A percentile compares a stretch with the other conserved stretches of the same genome.
These are phyloP conservation scores for Pseudocercospora macadamiae DNA, from an alignment of 2,329 filamentous ascomycete genomes.

Conservation along the genomic window DNA sequence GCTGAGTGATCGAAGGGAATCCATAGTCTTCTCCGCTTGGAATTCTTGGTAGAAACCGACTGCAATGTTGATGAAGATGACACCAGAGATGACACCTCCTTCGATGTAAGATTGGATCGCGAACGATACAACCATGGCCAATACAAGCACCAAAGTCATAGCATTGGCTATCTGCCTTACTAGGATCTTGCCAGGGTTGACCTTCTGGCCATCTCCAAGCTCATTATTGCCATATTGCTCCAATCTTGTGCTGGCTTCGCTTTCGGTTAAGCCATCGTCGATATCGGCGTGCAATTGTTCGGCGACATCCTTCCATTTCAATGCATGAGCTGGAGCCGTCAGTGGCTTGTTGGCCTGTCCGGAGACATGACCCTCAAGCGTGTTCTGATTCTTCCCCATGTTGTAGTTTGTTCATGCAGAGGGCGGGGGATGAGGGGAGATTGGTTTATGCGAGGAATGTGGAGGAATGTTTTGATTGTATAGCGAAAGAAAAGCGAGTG, in stretches of 20 bases:
- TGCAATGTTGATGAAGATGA: conserved; percentile 50
- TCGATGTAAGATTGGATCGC: conserved; percentile 53
- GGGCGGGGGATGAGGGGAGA: background rate
- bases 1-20: conserved; percentile 50
- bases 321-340: conserved; percentile 64
- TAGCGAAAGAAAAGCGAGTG: conserved; percentile 18
- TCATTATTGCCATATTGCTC: conserved; percentile 69
- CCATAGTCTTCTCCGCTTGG: conserved; percentile 55
- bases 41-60: conserved; percentile 53
- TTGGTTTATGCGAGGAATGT: conserved; percentile 13
- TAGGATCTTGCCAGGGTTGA: conserved; percentile 72
- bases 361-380: conserved; percentile 33
- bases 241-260: conserved; percentile 62
- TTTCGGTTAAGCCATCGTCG: conserved; percentile 67
- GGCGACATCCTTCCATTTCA: conserved; percentile 57
- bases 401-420: conserved; percentile 9
- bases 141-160: conserved; percentile 67
- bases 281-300: conserved; percentile 64
- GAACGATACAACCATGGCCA: conserved; percentile 54
- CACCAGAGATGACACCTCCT: conserved; percentile 51
- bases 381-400: conserved; percentile 23
- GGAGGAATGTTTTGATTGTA: conserved; percentile 5
- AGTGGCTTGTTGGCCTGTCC: conserved; percentile 54
- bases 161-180: conserved; percentile 75
- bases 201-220: conserved; percentile 67